Percentiles rank a stretch among this genome's conserved stretches.
Evolutionary conservation across 2,329 filamentous ascomycete species (phyloP).

Genomic region (Paraconiothyrium sp.): DNA sequence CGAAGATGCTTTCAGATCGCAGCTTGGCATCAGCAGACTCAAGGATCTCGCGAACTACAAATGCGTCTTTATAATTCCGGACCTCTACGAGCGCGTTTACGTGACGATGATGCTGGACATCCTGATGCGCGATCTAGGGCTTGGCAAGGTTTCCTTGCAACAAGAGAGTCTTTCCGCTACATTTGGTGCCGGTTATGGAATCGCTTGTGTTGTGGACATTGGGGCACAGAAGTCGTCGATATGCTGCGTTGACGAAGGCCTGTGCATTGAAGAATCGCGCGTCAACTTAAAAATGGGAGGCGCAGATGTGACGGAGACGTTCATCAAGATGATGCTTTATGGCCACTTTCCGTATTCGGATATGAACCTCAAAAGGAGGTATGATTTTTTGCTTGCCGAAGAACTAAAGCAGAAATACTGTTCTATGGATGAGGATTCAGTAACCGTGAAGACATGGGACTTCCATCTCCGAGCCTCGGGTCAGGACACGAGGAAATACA

Average conservation of each 20-base stretch:
- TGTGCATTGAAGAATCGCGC: slow-evolving; percentile 92
- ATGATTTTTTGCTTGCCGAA: slow-evolving; percentile 93
- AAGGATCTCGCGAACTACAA: slow-evolving; percentile 90
- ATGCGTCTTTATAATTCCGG: slow-evolving; percentile 96
- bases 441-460: slow-evolving; percentile 86
- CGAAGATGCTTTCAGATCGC: slow-evolving; percentile 85
- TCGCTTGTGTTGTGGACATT: slow-evolving; percentile 93
- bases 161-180: slow-evolving; percentile 95
- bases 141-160: slow-evolving; percentile 89
- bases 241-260: slow-evolving; percentile 94
- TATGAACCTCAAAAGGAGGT: slow-evolving; percentile 88
- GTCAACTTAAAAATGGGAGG: slow-evolving; percentile 96
- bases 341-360: slow-evolving; percentile 96
- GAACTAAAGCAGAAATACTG: slow-evolving; percentile 94
- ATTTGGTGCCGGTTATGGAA: slow-evolving; percentile 93
- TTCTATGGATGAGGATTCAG: slow-evolving; percentile 88
- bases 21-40: slow-evolving; percentile 79
- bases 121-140: slow-evolving; percentile 88
- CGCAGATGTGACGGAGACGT: slow-evolving; percentile 90
- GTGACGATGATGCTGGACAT: slow-evolving; percentile 86
- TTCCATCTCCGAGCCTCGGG: slow-evolving; percentile 91
- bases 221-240: slow-evolving; percentile 98
- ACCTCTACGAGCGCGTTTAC: slow-evolving; percentile 94
- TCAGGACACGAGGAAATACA: slow-evolving; percentile 89
- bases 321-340: slow-evolving; percentile 97